Percentiles rank a stretch among this genome's conserved stretches.
phyloP scores from a whole-genome alignment of 345 rosid species.

The Eucalyptus guilfoylei region DNA sequence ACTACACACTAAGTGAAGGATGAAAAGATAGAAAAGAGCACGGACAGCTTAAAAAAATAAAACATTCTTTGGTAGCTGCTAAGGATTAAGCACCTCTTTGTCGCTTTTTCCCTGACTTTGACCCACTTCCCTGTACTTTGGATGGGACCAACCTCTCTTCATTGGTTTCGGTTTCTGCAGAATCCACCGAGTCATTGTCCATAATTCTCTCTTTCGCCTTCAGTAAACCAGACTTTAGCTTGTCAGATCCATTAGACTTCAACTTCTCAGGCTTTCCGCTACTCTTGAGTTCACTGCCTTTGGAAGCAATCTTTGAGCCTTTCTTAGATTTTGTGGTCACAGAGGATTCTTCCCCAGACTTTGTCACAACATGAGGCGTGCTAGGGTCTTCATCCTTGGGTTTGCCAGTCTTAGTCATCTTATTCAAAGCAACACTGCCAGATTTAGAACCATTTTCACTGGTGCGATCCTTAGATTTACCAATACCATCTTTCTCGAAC shows the following conservation, averaged over 20 bases:
- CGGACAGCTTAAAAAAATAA: not conserved
- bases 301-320: slow-evolving; percentile 1
- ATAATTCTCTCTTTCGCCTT: slow-evolving; percentile 31
- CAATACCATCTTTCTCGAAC: slow-evolving; percentile 22
- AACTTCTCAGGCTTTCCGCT: slow-evolving; percentile 19
- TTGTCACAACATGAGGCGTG: not conserved
- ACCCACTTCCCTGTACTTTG: slow-evolving; percentile 38
- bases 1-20: not conserved
- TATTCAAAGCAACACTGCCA: slow-evolving; percentile 17
- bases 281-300: slow-evolving; percentile 24
- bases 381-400: slow-evolving; percentile 9
- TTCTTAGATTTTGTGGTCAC: slow-evolving; percentile 7
- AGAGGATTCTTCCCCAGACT: not conserved
- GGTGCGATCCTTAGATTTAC: slow-evolving; percentile 28
- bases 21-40: not conserved
- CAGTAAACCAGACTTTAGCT: slow-evolving; percentile 33
- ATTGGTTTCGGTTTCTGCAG: slow-evolving; percentile 25
- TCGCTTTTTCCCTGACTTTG: slow-evolving; percentile 51
- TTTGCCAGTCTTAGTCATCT: slow-evolving; percentile 16
- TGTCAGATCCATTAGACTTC: slow-evolving; percentile 17
- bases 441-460: slow-evolving; percentile 29
- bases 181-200: slow-evolving; percentile 10
- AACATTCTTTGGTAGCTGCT: not conserved
- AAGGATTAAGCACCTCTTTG: slow-evolving; percentile 24
- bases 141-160: slow-evolving; percentile 33